Evolutionary conservation across 2,329 filamentous ascomycete species (phyloP).

Genomic region (Lasiodiplodia gonubiensis): DNA sequence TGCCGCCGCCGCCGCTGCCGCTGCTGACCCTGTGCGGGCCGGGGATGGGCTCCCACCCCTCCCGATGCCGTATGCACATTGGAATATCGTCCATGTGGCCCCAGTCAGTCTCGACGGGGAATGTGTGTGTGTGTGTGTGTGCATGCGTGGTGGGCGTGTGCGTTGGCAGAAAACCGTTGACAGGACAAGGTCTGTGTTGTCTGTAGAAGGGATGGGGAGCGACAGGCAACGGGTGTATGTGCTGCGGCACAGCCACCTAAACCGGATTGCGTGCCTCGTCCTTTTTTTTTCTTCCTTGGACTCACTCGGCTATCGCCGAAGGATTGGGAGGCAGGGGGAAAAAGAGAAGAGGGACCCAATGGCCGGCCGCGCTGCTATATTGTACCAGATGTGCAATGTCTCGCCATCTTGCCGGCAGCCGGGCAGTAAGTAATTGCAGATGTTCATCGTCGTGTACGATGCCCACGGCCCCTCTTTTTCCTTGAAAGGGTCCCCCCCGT

Average conservation of each 20-base stretch:
- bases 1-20: not conserved
- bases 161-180: not conserved
- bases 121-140: no score
- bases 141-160: not conserved
- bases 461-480: not conserved
- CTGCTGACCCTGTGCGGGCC: not conserved
- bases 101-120: no score
- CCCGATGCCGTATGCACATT: not conserved
- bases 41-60: no score
- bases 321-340: not conserved
- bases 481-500: not conserved
- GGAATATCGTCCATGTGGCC: no score
- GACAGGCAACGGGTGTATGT: not conserved
- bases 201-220: not conserved
- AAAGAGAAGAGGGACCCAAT: not conserved
- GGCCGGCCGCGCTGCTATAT: not conserved
- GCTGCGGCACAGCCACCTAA: constrained; percentile 7
- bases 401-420: not conserved
- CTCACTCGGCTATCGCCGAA: not conserved
- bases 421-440: not conserved
- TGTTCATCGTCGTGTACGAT: not conserved
- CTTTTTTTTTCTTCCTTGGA: not conserved
- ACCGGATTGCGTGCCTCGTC: not conserved
- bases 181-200: not conserved
- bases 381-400: not conserved